These are phyloP conservation scores for Epicoccum nigrum DNA, from an alignment of 2,329 filamentous ascomycete genomes.

Conservation along the genomic window DNA sequence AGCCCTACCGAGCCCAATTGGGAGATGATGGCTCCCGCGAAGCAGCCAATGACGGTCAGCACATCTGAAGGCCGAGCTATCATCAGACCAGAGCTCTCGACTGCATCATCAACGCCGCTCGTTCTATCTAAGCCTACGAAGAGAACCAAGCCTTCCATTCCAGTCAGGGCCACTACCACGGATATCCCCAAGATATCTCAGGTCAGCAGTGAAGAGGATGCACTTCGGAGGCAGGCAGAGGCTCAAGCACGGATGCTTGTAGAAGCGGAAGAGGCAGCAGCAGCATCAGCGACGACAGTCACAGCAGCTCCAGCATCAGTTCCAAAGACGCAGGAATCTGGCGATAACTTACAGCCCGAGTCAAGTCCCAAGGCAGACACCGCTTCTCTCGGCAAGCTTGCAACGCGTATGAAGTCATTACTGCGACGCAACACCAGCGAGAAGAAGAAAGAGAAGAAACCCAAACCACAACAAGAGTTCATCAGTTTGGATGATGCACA, in stretches of 20 bases:
- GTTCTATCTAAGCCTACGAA: conserved; percentile 25
- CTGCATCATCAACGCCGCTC: conserved; percentile 1
- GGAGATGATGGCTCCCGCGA: conserved; percentile 40
- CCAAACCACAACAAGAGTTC: conserved; percentile 29
- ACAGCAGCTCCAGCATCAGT: neutral
- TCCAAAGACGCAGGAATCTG: conserved; percentile 1
- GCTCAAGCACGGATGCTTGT: conserved; percentile 22
- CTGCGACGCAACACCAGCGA: conserved; percentile 31
- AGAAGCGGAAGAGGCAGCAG: conserved; percentile 10
- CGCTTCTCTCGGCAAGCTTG: conserved; percentile 37
- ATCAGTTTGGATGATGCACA: conserved; percentile 42
- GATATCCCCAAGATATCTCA: conserved; percentile 3
- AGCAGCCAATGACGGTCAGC: conserved; percentile 10
- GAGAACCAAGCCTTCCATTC: conserved; percentile 8
- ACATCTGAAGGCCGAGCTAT: neutral
- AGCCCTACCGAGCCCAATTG: conserved; percentile 41
- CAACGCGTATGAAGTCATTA: conserved; percentile 40
- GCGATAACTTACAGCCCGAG: conserved; percentile 18
- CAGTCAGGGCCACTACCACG: conserved; percentile 9
- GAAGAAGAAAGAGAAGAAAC: conserved; percentile 37
- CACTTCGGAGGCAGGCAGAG: conserved; percentile 24
- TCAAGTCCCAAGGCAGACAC: conserved; percentile 19
- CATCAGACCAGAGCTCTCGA: conserved; percentile 2
- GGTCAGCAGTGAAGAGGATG: conserved; percentile 4
- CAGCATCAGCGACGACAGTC: neutral